phyloP scores from a whole-genome alignment of 106 monocot genomes.

The Gastrodia elata region DNA sequence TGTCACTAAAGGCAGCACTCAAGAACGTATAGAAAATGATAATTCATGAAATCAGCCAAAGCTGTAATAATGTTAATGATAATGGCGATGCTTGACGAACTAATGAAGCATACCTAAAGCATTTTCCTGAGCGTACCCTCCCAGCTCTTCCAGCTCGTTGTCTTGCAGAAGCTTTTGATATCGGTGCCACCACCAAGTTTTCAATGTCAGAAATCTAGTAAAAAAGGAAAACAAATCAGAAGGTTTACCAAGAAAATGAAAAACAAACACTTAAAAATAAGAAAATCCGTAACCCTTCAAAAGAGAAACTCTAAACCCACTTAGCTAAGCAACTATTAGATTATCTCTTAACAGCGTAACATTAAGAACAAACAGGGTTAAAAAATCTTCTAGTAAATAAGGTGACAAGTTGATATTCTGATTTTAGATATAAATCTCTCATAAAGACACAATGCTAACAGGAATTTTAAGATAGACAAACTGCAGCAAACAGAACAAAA shows the following conservation, averaged over 20 bases:
- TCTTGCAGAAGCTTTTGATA: constrained; percentile 93
- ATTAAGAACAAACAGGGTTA: neutral
- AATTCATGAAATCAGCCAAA: neutral
- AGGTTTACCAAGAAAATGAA: neutral
- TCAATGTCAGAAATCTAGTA: constrained; percentile 86
- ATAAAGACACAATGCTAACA: neutral
- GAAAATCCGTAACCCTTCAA: neutral
- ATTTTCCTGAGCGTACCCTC: constrained; percentile 85
- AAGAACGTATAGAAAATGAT: neutral
- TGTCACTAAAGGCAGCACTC: neutral
- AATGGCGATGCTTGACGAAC: neutral
- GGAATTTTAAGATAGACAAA: constrained; percentile 6
- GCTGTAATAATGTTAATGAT: neutral
- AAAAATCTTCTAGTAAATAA: neutral
- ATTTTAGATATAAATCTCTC: neutral
- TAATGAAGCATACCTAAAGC: constrained; percentile 55
- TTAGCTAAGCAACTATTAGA: neutral
- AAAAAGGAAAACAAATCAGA: neutral
- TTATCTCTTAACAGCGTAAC: neutral
- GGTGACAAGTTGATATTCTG: neutral
- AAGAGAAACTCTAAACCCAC: neutral
- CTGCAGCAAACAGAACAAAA: neutral
- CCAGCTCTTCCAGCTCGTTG: constrained; percentile 96
- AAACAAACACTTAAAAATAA: neutral
- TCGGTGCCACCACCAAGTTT: constrained; percentile 86